These are phyloP conservation scores for Dioscorea cayenensis DNA, from an alignment of 116 monocot genomes.

Conservation along the genomic window DNA sequence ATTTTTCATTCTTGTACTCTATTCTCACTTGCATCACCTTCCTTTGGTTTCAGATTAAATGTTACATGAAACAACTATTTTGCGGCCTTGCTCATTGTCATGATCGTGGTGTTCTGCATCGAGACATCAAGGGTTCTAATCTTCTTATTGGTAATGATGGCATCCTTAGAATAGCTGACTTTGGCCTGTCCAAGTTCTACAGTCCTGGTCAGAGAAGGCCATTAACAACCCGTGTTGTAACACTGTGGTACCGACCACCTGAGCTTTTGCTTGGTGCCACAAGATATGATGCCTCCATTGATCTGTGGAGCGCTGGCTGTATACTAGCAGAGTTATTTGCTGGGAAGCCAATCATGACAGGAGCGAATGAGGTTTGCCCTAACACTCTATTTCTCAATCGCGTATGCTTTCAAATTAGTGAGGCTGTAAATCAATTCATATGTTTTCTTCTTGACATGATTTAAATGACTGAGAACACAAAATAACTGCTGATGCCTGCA, in stretches of 20 bases:
- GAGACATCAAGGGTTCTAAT: conserved; percentile 94
- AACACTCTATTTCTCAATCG: no score
- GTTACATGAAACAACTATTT: conserved; percentile 85
- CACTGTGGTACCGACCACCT: conserved; percentile 93
- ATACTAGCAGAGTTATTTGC: conserved; percentile 81
- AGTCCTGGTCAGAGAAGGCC: conserved; percentile 45
- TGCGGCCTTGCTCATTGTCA: conserved; percentile 86
- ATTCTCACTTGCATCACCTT: neutral
- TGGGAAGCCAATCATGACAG: conserved; percentile 94
- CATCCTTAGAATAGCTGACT: conserved; percentile 75
- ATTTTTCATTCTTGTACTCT: neutral
- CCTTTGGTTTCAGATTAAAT: conserved; percentile 52
- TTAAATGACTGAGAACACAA: neutral
- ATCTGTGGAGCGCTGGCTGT: conserved; percentile 89
- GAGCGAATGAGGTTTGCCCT: conserved; percentile 75
- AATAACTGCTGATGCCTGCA: neutral
- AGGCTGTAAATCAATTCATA: neutral
- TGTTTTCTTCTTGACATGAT: neutral
- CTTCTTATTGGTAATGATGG: conserved; percentile 82
- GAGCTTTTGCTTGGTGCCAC: conserved; percentile 89
- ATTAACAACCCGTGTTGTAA: conserved; percentile 89
- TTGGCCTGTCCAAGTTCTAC: conserved; percentile 78
- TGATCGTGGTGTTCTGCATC: conserved; percentile 65
- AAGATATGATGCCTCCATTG: conserved; percentile 72
- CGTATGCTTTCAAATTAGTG: no score